Percentiles rank a stretch among this genome's conserved stretches.
Evolutionary conservation across 352 stramenopile species (phyloP).

Genomic region (Phytophthora sansomeana): DNA sequence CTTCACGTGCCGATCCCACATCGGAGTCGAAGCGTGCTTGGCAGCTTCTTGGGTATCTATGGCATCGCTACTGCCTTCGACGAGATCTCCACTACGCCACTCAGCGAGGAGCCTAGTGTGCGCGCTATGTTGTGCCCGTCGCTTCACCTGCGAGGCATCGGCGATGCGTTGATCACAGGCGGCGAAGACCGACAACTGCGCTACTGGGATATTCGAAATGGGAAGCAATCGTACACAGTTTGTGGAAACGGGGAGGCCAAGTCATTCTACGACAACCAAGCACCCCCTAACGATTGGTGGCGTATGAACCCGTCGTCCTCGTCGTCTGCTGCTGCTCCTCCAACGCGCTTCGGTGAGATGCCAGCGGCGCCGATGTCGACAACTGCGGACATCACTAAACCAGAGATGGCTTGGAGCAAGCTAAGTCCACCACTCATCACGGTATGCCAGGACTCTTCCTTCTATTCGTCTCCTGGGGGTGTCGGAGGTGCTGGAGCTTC

Average conservation of each 20-base stretch:
- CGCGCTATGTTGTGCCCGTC: constrained; percentile 91
- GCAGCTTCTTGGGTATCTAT: constrained; percentile 83
- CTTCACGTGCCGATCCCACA: constrained; percentile 81
- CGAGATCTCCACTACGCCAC: constrained; percentile 74
- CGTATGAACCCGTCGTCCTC: constrained; percentile 69
- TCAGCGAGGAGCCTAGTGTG: constrained; percentile 84
- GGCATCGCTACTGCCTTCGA: constrained; percentile 85
- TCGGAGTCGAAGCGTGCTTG: constrained; percentile 71
- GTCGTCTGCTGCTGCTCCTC: constrained; percentile 28
- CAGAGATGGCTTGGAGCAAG: constrained; percentile 90
- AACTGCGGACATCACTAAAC: constrained; percentile 67
- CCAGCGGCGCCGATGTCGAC: constrained; percentile 35
- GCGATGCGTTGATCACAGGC: constrained; percentile 92
- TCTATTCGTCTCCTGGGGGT: constrained; percentile 62
- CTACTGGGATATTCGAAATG: constrained; percentile 97
- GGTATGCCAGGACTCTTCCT: constrained; percentile 86
- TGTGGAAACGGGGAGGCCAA: constrained; percentile 89
- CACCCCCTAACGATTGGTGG: constrained; percentile 83
- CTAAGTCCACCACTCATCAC: constrained; percentile 84
- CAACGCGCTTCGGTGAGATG: constrained; percentile 39
- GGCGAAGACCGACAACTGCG: constrained; percentile 95
- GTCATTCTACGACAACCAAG: constrained; percentile 90
- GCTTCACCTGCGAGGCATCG: constrained; percentile 84
- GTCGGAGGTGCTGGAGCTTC: constrained; percentile 51
- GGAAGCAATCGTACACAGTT: constrained; percentile 94